A percentile compares a stretch with the other conserved stretches of the same genome.
These are phyloP conservation scores for Hymenotorrendiella dingleyae DNA, from an alignment of 2,329 filamentous ascomycete genomes.

Conservation along the genomic window DNA sequence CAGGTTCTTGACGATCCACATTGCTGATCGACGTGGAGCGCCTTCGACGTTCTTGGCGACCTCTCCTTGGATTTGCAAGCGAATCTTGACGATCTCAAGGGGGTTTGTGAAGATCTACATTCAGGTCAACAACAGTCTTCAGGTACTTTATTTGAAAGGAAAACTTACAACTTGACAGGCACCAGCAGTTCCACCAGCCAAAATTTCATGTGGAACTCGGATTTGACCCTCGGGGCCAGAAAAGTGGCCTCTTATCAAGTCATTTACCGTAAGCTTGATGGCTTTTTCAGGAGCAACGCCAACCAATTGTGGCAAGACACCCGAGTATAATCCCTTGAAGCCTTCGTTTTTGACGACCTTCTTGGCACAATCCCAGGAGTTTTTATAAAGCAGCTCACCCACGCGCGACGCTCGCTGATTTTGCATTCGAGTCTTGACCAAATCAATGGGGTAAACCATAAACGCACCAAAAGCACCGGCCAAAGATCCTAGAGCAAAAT, in stretches of 20 bases:
- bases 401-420: conserved; percentile 83
- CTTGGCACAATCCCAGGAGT: conserved; percentile 89
- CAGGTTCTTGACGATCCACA: conserved; percentile 96
- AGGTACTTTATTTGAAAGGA: neutral
- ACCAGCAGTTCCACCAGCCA: conserved; percentile 86
- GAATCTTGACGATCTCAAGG: conserved; percentile 98
- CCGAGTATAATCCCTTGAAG: conserved; percentile 83
- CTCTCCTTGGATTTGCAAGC: conserved; percentile 94
- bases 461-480: conserved; percentile 97
- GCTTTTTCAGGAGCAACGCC: conserved; percentile 99
- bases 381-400: conserved; percentile 89
- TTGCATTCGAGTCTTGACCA: conserved; percentile 98
- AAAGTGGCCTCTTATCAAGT: conserved; percentile 73
- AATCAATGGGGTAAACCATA: conserved; percentile 98
- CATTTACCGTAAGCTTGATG: conserved; percentile 98
- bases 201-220: conserved; percentile 62
- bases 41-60: conserved; percentile 81
- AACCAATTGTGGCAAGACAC: conserved; percentile 89
- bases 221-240: conserved; percentile 73
- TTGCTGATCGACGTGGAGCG: conserved; percentile 80
- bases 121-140: conserved; percentile 4
- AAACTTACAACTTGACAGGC: conserved; percentile 87
- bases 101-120: conserved; percentile 89
- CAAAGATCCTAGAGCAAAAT: conserved; percentile 82
- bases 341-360: conserved; percentile 95